Evolutionary conservation across 2,329 filamentous ascomycete species (phyloP).

Genomic region (Phoma sp.): DNA sequence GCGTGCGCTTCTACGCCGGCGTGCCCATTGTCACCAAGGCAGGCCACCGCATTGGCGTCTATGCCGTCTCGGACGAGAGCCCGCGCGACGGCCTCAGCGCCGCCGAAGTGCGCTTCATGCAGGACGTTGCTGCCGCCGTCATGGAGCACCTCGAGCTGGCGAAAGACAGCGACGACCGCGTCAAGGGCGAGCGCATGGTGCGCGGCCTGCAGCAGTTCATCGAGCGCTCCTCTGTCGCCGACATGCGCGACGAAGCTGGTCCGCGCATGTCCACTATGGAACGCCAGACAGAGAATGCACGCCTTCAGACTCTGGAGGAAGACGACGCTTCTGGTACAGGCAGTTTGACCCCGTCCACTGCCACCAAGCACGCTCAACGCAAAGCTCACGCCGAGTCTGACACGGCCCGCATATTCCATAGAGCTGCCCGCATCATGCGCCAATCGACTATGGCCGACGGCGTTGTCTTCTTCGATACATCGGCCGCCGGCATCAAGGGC

Average conservation of each 20-base stretch:
- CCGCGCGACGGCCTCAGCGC: constrained; percentile 32
- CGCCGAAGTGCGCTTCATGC: constrained; percentile 37
- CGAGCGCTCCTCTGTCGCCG: constrained; percentile 36
- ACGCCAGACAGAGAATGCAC: constrained; percentile 43
- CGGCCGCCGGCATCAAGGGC: constrained; percentile 35
- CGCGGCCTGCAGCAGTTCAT: constrained; percentile 44
- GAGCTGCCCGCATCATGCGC: constrained; percentile 45
- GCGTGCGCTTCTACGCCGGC: constrained; percentile 42
- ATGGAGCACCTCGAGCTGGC: constrained; percentile 43
- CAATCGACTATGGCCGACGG: constrained; percentile 42
- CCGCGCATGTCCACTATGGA: constrained; percentile 36
- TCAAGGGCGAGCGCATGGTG: constrained; percentile 40
- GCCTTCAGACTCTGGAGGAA: constrained; percentile 34
- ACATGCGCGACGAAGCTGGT: constrained; percentile 21
- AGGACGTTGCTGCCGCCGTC: constrained; percentile 38
- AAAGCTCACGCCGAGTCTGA: constrained; percentile 33
- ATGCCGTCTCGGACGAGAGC: constrained; percentile 40
- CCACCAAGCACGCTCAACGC: constrained; percentile 26
- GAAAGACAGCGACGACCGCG: constrained; percentile 34
- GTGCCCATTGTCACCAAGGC: constrained; percentile 39
- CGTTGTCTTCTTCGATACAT: constrained; percentile 46
- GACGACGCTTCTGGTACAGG: constrained; percentile 19
- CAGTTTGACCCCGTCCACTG: constrained; percentile 7
- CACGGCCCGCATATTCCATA: constrained; percentile 39
- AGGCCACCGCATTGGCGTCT: constrained; percentile 41